Evolutionary conservation across 208 protist species (phyloP).

Genomic region (Trypanosoma cruzi): DNA sequence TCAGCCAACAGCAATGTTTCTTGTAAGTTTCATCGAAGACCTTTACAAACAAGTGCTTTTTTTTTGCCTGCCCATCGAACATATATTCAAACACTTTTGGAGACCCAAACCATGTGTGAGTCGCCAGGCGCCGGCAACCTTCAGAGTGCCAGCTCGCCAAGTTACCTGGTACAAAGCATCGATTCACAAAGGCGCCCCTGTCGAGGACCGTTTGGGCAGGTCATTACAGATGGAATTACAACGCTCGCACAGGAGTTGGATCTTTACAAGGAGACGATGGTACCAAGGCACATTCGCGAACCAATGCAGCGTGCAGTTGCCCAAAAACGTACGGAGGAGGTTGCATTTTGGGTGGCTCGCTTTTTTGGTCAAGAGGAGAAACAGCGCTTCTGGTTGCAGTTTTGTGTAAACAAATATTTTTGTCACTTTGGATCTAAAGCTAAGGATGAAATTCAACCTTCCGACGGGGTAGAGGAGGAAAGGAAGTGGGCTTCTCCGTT

Average conservation of each 20-base stretch:
- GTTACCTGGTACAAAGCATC: constrained; percentile 42
- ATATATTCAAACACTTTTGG: constrained; percentile 57
- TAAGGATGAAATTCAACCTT: background rate
- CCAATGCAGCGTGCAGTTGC: constrained; percentile 17
- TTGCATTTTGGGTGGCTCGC: constrained; percentile 45
- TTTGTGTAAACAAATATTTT: constrained; percentile 9
- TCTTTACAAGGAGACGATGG: constrained; percentile 80
- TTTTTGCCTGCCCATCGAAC: constrained; percentile 68
- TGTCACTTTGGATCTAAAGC: background rate
- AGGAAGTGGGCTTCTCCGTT: constrained; percentile 24
- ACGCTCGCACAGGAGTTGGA: constrained; percentile 65
- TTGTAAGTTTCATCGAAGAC: constrained; percentile 59
- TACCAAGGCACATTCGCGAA: constrained; percentile 39
- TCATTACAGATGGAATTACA: constrained; percentile 50
- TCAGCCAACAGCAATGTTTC: constrained; percentile 67
- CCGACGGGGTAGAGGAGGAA: background rate
- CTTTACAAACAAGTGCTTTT: constrained; percentile 76
- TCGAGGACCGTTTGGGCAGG: constrained; percentile 79
- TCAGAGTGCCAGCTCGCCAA: constrained; percentile 29
- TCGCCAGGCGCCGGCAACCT: background rate
- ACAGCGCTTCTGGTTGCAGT: constrained; percentile 58
- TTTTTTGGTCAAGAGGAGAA: constrained; percentile 67
- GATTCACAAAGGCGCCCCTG: constrained; percentile 41
- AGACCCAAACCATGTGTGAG: constrained; percentile 27
- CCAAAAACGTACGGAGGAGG: constrained; percentile 4